Percentiles rank a stretch among this genome's conserved stretches.
Evolutionary conservation across 805 yeast genomes (phyloP).

Genomic region (Sugiyamaella boreocaroliniensis): DNA sequence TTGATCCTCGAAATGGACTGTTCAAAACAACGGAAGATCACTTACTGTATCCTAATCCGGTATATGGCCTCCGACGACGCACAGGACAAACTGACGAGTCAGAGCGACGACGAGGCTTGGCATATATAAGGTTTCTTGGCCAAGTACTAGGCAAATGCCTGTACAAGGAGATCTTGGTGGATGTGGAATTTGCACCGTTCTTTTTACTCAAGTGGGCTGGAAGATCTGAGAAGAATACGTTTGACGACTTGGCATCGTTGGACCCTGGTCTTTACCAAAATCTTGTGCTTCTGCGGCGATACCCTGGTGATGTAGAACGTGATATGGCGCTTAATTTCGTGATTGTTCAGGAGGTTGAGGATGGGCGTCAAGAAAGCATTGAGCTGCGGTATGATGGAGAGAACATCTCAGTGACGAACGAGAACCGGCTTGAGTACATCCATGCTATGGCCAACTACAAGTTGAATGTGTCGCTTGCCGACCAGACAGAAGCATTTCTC

Average conservation of each 20-base stretch:
- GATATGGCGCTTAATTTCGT: slow-evolving; percentile 62
- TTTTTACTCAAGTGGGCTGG: slow-evolving; percentile 67
- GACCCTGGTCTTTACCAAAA: slow-evolving; percentile 63
- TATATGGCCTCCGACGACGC: slow-evolving; percentile 33
- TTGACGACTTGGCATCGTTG: slow-evolving; percentile 69
- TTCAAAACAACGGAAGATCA: slow-evolving; percentile 45
- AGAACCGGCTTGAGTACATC: slow-evolving; percentile 65
- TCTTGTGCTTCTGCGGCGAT: slow-evolving; percentile 52
- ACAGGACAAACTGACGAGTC: slow-evolving; percentile 2
- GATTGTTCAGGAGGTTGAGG: slow-evolving; percentile 43
- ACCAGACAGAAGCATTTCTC: slow-evolving; percentile 57
- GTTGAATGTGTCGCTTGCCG: slow-evolving; percentile 53
- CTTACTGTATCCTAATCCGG: slow-evolving; percentile 70
- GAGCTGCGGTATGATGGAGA: slow-evolving; percentile 61
- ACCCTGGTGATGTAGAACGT: slow-evolving; percentile 48
- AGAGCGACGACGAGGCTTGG: slow-evolving; percentile 22
- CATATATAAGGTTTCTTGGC: slow-evolving; percentile 59
- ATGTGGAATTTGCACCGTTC: slow-evolving; percentile 78
- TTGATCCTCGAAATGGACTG: slow-evolving; percentile 37
- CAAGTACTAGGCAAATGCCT: slow-evolving; percentile 82
- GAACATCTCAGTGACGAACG: slow-evolving; percentile 45
- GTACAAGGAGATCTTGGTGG: slow-evolving; percentile 74
- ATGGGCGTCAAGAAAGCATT: slow-evolving; percentile 30
- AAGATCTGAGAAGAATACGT: slow-evolving; percentile 39
- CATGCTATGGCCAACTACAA: slow-evolving; percentile 74